These are phyloP conservation scores for Phytophthora colocasiae DNA, from an alignment of 352 stramenopile genomes.

Conservation along the genomic window DNA sequence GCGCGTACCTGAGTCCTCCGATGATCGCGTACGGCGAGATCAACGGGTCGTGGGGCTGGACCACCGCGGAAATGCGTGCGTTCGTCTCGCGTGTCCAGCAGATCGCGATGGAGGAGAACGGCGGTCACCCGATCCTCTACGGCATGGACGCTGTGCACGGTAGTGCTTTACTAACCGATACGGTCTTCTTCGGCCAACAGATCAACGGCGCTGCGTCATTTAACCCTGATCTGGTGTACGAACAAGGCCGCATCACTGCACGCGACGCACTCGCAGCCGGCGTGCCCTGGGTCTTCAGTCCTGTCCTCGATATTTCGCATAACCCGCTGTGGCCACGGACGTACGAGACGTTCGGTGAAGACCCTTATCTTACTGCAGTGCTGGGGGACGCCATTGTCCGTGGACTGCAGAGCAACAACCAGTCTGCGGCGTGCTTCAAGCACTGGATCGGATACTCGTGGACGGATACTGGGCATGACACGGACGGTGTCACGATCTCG, in stretches of 20 bases:
- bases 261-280: conserved; percentile 76
- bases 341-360: not conserved
- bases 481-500: conserved; percentile 57
- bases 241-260: conserved; percentile 61
- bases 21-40: conserved; percentile 8
- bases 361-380: conserved; percentile 20
- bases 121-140: conserved; percentile 70
- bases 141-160: conserved; percentile 88
- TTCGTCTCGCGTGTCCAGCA: conserved; percentile 72
- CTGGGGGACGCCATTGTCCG: conserved; percentile 69
- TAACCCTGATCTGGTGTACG: conserved; percentile 64
- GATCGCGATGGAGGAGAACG: conserved; percentile 44
- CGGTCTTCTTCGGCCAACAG: conserved; percentile 81
- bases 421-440: conserved; percentile 77
- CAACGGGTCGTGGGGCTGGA: conserved; percentile 44
- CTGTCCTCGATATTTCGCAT: conserved; percentile 72
- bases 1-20: conserved; percentile 86
- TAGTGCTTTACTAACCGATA: conserved; percentile 72
- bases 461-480: conserved; percentile 53
- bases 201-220: conserved; percentile 86
- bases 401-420: conserved; percentile 67
- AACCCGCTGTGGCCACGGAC: conserved; percentile 48
- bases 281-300: conserved; percentile 86
- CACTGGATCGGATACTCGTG: conserved; percentile 80
- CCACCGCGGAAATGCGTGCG: conserved; percentile 30